These are phyloP conservation scores for Pulveroboletus sp. DNA, from an alignment of 768 basidiomycete species.

Conservation along the genomic window DNA sequence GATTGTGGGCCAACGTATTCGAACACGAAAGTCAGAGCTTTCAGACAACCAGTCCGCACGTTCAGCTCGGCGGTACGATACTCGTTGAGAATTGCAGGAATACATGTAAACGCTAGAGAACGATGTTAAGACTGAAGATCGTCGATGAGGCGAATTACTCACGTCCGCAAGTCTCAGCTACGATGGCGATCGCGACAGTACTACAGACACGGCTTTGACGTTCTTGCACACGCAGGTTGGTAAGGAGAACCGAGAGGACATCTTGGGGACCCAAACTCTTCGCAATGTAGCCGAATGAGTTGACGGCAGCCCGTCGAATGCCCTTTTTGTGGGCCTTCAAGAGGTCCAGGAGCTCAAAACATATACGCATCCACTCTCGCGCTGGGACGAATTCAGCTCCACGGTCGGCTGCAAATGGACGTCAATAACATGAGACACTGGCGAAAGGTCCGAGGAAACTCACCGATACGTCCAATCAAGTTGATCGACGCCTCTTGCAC, in stretches of 20 bases:
- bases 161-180: slow-evolving; percentile 88
- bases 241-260: slow-evolving; percentile 90
- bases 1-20: slow-evolving; percentile 98
- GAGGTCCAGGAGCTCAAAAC: slow-evolving; percentile 94
- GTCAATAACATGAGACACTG: slow-evolving; percentile 3
- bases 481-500: slow-evolving; percentile 99
- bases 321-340: slow-evolving; percentile 99
- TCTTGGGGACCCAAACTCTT: slow-evolving; percentile 99
- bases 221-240: slow-evolving; percentile 96
- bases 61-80: slow-evolving; percentile 98
- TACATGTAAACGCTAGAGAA: slow-evolving; percentile 85
- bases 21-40: slow-evolving; percentile 97
- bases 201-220: slow-evolving; percentile 98
- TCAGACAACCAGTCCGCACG: slow-evolving; percentile 97
- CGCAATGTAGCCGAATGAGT: slow-evolving; percentile 99
- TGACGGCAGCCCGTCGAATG: slow-evolving; percentile 97
- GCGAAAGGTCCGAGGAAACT: slow-evolving; percentile 2
- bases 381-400: slow-evolving; percentile 98
- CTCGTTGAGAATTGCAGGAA: slow-evolving; percentile 97
- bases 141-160: slow-evolving; percentile 16
- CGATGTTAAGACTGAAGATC: slow-evolving; percentile 5
- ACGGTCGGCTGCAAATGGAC: slow-evolving; percentile 68
- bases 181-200: slow-evolving; percentile 96
- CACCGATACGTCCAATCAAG: slow-evolving; percentile 93
- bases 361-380: slow-evolving; percentile 99